Evolutionary conservation across 495 filamentous ascomycete species (phyloP), one percentile per base, ranked within the genome.

Genomic region (Lentithecium fluviatile): DNA sequence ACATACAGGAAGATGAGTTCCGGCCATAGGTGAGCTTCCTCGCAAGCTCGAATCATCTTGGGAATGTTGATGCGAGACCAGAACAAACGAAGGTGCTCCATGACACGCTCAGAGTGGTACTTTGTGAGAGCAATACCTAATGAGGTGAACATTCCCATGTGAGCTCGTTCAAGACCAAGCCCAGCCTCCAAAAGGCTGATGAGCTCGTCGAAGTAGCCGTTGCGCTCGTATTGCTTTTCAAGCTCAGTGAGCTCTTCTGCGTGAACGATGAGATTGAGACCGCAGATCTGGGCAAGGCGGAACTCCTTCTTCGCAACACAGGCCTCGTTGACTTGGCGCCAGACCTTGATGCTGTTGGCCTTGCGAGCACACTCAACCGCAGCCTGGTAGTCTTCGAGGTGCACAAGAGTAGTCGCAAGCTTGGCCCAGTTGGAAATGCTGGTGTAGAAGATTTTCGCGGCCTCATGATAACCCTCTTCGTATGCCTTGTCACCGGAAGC

Each of bases 391-490:
- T 99, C 95, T 69, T 88, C 88, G 7, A 99, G 83, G 73, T 97
- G 93, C 20, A 99, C 95, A 58, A 97, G 79, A 24, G 95, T 97
- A 12, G 95, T 97, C 3, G 95, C 94, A 62, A 99, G 84, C 79
- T 97, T 97, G 57, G 95, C 94, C 95, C 95, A 99, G 81, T 99
- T 99, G 34, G 93, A 97, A 75, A 99, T 95, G 79, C 88, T 97
- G 50, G 85, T 89, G 77, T 86, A 99, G 81, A 99, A 97, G 70
- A 97, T 97, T 82, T 99, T 99, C 59, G 95, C 90, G 23, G 95
- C 95, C 77, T 96, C 87, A 70, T 96, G 90, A 71, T 88, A 89
- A 45, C 93, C 93, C 75, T 97, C 94, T 65, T 85, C 87, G 71
- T 96, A 97, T 29, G 95, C 94, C 79, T 95, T 96, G 80, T 99